phyloP scores from a whole-genome alignment of 1,139 yeast genomes.

The Pneumocystis wakefieldiae region DNA sequence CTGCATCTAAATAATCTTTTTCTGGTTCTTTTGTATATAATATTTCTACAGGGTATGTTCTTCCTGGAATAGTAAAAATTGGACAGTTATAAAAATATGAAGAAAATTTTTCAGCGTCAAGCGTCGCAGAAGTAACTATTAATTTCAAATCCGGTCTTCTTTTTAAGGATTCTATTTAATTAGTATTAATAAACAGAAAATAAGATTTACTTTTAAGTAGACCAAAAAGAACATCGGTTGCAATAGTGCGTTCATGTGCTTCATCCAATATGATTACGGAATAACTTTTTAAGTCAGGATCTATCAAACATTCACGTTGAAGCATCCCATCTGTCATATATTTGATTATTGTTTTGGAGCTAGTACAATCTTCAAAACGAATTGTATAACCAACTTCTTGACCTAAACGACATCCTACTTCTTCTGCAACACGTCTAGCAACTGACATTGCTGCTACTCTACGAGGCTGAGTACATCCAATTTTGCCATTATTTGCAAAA shows the following conservation, averaged over 20 bases:
- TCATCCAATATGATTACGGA: constrained; percentile 84
- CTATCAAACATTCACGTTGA: constrained; percentile 65
- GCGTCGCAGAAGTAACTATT: constrained; percentile 82
- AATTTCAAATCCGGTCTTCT: constrained; percentile 62
- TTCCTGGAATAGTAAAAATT: constrained; percentile 71
- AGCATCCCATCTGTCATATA: constrained; percentile 96
- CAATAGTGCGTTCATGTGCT: constrained; percentile 89
- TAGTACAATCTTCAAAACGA: constrained; percentile 70
- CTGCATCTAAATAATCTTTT: constrained; percentile 68
- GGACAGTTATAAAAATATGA: constrained; percentile 71
- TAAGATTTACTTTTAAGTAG: constrained; percentile 36
- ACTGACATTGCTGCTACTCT: constrained; percentile 92
- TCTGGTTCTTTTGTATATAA: constrained; percentile 68
- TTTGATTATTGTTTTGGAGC: constrained; percentile 49
- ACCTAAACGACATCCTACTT: constrained; percentile 57
- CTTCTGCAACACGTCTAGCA: constrained; percentile 77
- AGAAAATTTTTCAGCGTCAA: constrained; percentile 72
- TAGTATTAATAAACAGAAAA: not conserved
- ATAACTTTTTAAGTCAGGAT: constrained; percentile 56
- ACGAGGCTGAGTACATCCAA: constrained; percentile 92
- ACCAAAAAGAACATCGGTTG: constrained; percentile 86
- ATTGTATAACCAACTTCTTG: constrained; percentile 74
- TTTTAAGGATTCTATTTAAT: constrained; percentile 36
- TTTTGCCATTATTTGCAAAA: constrained; percentile 39
- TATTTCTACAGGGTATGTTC: constrained; percentile 78